Evolutionary conservation across 306 rosid species (phyloP).

Genomic region (Coriaria nepalensis): DNA sequence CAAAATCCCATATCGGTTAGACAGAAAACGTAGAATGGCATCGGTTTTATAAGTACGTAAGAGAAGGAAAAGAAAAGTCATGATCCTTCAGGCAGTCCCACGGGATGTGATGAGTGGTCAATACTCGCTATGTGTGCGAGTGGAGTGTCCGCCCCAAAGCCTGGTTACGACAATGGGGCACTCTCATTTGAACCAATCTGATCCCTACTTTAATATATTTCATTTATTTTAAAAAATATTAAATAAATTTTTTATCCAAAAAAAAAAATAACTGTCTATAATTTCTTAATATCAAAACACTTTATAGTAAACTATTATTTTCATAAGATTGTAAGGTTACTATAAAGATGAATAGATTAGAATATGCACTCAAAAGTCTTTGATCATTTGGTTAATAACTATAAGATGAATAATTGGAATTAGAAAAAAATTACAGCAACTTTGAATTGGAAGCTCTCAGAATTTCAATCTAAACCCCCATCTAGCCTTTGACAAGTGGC

Average conservation of each 20-base stretch:
- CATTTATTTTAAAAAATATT: too few species aligned
- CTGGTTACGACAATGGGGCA: conserved; percentile 84
- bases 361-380: too few species aligned
- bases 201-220: conserved; percentile 43
- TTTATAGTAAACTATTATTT: too few species aligned
- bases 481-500: too few species aligned
- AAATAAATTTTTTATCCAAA: too few species aligned
- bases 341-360: too few species aligned
- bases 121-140: conserved; percentile 27
- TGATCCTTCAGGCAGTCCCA: conserved; percentile 86
- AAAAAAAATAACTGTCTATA: too few species aligned
- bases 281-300: too few species aligned
- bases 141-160: conserved; percentile 51
- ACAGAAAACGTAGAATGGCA: accelerated
- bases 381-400: too few species aligned
- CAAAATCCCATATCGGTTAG: conserved; percentile 36
- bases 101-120: conserved; percentile 75
- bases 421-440: conserved; percentile 4
- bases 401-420: too few species aligned
- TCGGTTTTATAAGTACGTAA: not conserved
- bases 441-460: conserved; percentile 4
- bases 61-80: accelerated
- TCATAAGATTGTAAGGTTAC: too few species aligned
- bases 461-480: conserved; percentile 8
- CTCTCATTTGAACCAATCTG: conserved; percentile 35